Conservation (phyloP, 495 filamentous ascomycete species). For the Lasiosphaeris hirsuta region DNA sequence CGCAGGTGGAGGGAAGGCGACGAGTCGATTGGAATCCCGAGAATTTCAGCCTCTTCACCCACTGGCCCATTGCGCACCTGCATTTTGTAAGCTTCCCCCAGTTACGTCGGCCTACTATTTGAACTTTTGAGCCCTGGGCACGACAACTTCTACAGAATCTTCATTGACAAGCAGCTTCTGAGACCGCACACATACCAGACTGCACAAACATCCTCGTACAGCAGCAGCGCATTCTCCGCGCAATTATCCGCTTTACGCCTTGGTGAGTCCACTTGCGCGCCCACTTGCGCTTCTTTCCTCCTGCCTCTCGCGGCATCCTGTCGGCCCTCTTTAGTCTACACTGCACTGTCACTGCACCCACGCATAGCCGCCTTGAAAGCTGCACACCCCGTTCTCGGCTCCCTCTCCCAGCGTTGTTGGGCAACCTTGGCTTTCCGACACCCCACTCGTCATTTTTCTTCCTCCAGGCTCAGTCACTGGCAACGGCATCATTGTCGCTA, state of each 20-base stretch:
- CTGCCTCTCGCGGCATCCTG: neutral
- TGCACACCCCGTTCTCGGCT: no score
- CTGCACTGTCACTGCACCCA: no score
- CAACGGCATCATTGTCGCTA: no score
- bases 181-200: neutral
- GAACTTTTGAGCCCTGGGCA: conserved; percentile 13
- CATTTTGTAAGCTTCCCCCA: conserved; percentile 23
- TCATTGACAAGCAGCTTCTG: neutral
- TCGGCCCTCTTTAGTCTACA: neutral
- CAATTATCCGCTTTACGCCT: neutral
- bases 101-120: neutral
- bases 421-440: no score
- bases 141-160: conserved; percentile 8
- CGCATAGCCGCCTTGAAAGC: no score
- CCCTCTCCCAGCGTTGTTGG: no score
- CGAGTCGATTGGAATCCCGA: conserved; percentile 26
- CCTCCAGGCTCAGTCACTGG: no score
- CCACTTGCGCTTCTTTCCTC: neutral
- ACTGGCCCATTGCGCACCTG: conserved; percentile 14
- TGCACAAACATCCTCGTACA: no score
- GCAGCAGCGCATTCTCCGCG: neutral
- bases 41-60: conserved; percentile 32
- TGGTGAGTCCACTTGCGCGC: neutral
- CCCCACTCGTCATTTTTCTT: no score
- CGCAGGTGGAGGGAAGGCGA: conserved; percentile 27